Evolutionary conservation across 345 rosid species (phyloP), one percentile per base, ranked within the genome.

Genomic region (Stellera chamaejasme): DNA sequence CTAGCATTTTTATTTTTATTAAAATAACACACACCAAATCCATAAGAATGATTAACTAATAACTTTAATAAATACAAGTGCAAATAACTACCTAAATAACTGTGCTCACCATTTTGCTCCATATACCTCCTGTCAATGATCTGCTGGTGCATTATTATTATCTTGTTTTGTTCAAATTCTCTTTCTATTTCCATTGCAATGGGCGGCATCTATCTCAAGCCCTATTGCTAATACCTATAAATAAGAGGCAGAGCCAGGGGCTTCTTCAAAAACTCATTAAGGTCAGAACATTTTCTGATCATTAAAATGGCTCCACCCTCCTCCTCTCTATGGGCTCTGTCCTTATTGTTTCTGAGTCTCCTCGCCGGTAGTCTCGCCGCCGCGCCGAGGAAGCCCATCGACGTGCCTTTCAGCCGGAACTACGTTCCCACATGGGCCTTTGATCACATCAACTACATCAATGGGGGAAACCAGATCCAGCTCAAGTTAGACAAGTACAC

Each of bases 371-470:
- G 77, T 3, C 69, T 61, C 73, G 73, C 76, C 7, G 78, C 77
- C 23, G 55, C 80, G 4, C 96, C 82, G 7, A 78, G 67, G 45
- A 83, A 47, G 61, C 71, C 94, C 12, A 61, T 81, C 5, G 69
- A 76, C 14, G 88, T 88, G 4, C 80, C 87, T 0, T 88, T 88
- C 45, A 71, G 87, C 48, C 73, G 85, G 16, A 85, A 85, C 87
- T 88, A 85, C 50, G 66, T 60, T 14, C 94, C 96, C 10, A 85
- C 96, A 4, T 88, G 96, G 94, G 90, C 96, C 43, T 81, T 78
- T 61, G 96, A 88, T 62, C 96, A 88, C 75, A 87, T 85, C 62
- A 85, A 81, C 58, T 84, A 81, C 69, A 10, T 56, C 75, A 76
- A 75, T 51, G 90, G 84, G 11, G 96, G 94, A 7, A 60, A 69